A percentile compares a stretch with the other conserved stretches of the same genome.
These are phyloP conservation scores for Peziza echinospora DNA, from an alignment of 495 filamentous ascomycete genomes.

Conservation along the genomic window DNA sequence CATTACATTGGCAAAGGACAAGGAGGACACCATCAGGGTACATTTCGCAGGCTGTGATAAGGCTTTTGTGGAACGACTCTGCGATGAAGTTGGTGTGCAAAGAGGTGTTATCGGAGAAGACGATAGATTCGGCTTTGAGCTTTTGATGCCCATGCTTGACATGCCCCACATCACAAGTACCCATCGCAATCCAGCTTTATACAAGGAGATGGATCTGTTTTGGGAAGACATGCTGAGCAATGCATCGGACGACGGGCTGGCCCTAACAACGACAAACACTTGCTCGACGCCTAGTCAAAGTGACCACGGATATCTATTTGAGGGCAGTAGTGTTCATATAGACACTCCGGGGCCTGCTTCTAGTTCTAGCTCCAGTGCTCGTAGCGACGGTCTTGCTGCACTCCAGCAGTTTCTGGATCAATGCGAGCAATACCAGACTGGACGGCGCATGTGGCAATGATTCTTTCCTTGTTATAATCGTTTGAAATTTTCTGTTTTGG, in stretches of 20 bases:
- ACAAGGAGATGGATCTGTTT: not conserved
- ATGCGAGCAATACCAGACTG: no score
- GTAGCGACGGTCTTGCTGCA: no score
- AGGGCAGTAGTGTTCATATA: conserved; percentile 13
- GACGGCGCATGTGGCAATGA: no score
- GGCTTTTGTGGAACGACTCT: conserved; percentile 60
- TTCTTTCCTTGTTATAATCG: no score
- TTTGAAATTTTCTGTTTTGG: no score
- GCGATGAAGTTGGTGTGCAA: conserved; percentile 62
- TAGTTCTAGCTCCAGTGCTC: no score
- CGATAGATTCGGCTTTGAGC: conserved; percentile 34
- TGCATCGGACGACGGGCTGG: not conserved
- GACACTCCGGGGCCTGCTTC: no score
- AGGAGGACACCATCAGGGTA: conserved; percentile 39
- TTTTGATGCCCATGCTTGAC: not conserved
- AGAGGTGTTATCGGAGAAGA: conserved; percentile 64
- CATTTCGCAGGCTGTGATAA: conserved; percentile 82
- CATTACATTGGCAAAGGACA: conserved; percentile 40
- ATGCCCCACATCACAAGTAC: conserved; percentile 3
- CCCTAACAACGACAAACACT: not conserved
- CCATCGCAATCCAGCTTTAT: not conserved
- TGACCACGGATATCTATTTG: conserved; percentile 20
- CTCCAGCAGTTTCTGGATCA: no score
- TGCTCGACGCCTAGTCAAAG: conserved; percentile 3
- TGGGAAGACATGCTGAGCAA: not conserved